Conservation (phyloP, 371 early-diverging fungal genomes). For the Gilbertella persicaria region DNA sequence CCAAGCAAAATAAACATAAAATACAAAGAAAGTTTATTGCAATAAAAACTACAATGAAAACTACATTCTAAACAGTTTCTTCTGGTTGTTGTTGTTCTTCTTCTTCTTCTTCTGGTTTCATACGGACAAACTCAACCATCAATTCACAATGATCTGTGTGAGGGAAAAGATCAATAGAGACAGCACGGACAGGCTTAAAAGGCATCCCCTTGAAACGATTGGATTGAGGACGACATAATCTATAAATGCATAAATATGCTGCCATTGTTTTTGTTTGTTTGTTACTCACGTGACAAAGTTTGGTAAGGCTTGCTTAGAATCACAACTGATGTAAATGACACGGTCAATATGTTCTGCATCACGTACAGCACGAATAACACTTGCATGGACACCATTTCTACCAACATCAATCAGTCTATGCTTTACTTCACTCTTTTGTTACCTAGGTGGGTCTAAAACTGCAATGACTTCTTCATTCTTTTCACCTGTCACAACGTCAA, state of each 20-base stretch:
- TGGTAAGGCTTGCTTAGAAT: constrained; percentile 54
- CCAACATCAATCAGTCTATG: not conserved
- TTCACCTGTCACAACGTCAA: constrained; percentile 38
- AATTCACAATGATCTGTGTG: constrained; percentile 73
- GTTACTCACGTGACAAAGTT: constrained; percentile 62
- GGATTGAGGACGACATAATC: constrained; percentile 54
- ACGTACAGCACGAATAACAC: constrained; percentile 66
- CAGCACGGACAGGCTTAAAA: constrained; percentile 58
- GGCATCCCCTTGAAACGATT: constrained; percentile 53
- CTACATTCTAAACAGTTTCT: too few relatives aligned
- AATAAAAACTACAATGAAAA: too few relatives aligned
- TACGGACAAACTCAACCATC: constrained; percentile 57
- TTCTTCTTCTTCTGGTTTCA: constrained; percentile 2
- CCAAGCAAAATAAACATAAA: too few relatives aligned
- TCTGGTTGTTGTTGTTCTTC: too few relatives aligned
- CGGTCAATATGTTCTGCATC: constrained; percentile 51
- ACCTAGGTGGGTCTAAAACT: constrained; percentile 74
- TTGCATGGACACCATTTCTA: constrained; percentile 52
- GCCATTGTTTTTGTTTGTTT: constrained; percentile 3
- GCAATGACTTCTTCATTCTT: constrained; percentile 43
- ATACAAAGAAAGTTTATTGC: too few relatives aligned
- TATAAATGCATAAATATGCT: constrained; percentile 5
- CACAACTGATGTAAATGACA: constrained; percentile 74
- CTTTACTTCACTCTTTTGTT: too few relatives aligned
- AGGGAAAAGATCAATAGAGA: constrained; percentile 78